phyloP scores from a whole-genome alignment of 257 asterid species.

The Fraxinus quadrangulata region DNA sequence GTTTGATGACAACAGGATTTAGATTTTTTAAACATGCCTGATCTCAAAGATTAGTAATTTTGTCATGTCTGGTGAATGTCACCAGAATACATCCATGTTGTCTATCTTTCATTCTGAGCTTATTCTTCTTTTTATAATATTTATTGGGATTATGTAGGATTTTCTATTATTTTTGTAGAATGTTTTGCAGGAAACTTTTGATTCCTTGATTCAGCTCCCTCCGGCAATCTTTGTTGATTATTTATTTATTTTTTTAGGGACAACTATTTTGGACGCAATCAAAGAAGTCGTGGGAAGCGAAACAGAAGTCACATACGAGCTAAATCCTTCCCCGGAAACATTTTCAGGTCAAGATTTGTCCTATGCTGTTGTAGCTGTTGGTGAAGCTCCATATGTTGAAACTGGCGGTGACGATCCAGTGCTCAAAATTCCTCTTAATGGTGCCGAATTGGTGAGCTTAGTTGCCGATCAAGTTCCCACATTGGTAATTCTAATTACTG shows the following conservation, averaged over 20 bases:
- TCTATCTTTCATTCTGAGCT: neutral
- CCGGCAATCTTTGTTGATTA: neutral
- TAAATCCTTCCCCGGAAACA: conserved; percentile 53
- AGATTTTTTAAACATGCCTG: neutral
- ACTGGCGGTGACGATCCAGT: conserved; percentile 65
- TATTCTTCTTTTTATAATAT: neutral
- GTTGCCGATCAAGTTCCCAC: conserved; percentile 67
- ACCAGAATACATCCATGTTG: neutral
- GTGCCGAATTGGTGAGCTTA: conserved; percentile 45
- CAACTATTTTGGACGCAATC: conserved; percentile 76
- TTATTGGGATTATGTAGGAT: neutral
- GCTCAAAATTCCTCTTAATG: conserved; percentile 58
- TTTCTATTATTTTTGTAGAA: neutral
- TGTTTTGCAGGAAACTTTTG: conserved; percentile 7
- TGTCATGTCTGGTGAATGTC: no score
- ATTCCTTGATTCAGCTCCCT: neutral
- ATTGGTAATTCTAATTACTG: conserved; percentile 60
- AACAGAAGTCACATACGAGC: conserved; percentile 62
- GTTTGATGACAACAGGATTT: neutral
- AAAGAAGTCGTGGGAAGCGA: conserved; percentile 50
- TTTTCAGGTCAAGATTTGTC: conserved; percentile 45
- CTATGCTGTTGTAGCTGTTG: conserved; percentile 72
- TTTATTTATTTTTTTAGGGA: conserved; percentile 41
- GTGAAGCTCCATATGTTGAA: conserved; percentile 82
- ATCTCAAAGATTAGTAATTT: neutral